Conservation (phyloP, 2,329 filamentous ascomycete genomes). For the Trichothecium sympodiale region DNA sequence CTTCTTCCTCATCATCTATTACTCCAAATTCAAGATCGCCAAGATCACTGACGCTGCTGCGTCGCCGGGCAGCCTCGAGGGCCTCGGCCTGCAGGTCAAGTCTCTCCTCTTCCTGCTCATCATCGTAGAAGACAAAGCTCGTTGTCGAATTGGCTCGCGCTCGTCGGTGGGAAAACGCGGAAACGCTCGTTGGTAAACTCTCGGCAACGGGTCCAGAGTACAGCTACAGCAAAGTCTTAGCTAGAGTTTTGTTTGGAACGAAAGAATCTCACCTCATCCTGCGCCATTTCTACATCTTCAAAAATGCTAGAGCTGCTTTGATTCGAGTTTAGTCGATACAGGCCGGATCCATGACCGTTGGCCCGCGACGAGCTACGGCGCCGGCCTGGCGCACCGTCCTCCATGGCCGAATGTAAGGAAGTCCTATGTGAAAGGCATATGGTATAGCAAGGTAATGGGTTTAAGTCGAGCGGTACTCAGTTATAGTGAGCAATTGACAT, state of each 20-base stretch:
- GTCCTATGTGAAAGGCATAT: not conserved
- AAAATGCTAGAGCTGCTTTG: conserved; percentile 71
- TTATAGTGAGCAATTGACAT: too few species aligned
- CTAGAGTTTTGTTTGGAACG: not conserved
- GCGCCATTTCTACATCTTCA: conserved; percentile 97
- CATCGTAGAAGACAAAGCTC: conserved; percentile 83
- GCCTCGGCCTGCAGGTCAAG: conserved; percentile 18
- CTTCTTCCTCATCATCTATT: conserved; percentile 28
- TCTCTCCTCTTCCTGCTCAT: conserved; percentile 47
- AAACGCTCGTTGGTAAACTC: conserved; percentile 86
- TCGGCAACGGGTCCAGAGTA: conserved; percentile 91
- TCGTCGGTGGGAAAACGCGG: conserved; percentile 81
- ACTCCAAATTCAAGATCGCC: conserved; percentile 26
- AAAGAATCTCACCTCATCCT: conserved; percentile 61
- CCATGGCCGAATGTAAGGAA: conserved; percentile 12
- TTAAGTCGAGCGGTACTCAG: too few species aligned
- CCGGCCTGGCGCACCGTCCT: conserved; percentile 12
- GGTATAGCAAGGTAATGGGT: not conserved
- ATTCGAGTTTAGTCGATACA: conserved; percentile 60
- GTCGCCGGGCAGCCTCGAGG: conserved; percentile 10
- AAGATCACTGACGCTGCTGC: conserved; percentile 22
- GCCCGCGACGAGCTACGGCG: conserved; percentile 4
- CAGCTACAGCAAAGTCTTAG: conserved; percentile 33
- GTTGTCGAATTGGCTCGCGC: conserved; percentile 71
- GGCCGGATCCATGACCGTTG: conserved; percentile 13